phyloP scores from a whole-genome alignment of 306 rosid species.

The Adenanthera pavonina region DNA sequence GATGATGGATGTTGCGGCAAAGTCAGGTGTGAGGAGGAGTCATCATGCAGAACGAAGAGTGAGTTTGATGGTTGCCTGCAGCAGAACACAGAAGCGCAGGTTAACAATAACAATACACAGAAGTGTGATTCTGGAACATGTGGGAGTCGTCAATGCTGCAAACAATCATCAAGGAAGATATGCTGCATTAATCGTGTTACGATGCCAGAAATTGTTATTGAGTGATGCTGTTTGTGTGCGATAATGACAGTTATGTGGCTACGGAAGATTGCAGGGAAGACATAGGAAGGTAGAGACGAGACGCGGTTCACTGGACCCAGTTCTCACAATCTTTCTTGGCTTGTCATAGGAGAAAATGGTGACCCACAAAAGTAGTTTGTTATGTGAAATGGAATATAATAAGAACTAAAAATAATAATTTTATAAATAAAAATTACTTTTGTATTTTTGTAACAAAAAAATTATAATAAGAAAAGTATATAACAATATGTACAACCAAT shows the following conservation, averaged over 20 bases:
- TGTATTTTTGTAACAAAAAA: too few species aligned
- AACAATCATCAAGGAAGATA: constrained; percentile 1
- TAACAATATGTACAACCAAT: too few species aligned
- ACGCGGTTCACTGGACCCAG: too few species aligned
- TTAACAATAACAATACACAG: background rate
- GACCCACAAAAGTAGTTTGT: too few species aligned
- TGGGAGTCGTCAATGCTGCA: background rate
- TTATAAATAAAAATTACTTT: too few species aligned
- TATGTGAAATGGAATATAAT: too few species aligned
- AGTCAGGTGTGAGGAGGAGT: constrained; percentile 22
- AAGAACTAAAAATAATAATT: too few species aligned
- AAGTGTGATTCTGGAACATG: constrained; percentile 16
- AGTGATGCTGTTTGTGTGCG: constrained; percentile 17
- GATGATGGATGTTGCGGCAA: constrained; percentile 28
- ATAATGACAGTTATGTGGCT: background rate
- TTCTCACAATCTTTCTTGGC: too few species aligned
- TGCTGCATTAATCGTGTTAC: constrained; percentile 15
- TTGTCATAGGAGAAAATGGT: too few species aligned
- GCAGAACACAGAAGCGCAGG: background rate
- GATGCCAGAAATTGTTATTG: constrained; percentile 35
- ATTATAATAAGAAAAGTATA: too few species aligned
- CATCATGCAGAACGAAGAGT: constrained; percentile 25
- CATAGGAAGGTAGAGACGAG: too few species aligned
- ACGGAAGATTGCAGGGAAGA: background rate
- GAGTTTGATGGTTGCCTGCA: constrained; percentile 19